Conservation (phyloP, 441 rosid species). For the Populus hybrid region DNA sequence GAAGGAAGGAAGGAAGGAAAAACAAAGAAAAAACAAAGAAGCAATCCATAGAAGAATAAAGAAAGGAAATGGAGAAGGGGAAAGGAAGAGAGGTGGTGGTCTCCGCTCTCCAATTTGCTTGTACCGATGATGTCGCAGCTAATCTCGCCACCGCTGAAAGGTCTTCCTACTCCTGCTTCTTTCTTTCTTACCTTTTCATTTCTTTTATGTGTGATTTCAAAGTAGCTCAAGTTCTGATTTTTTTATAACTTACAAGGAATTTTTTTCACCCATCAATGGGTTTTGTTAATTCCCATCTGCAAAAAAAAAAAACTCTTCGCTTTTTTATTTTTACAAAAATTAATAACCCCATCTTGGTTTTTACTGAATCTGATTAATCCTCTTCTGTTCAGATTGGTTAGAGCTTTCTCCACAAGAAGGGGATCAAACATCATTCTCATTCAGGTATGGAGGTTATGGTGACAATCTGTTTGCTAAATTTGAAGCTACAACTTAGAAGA, state of each 20-base stretch:
- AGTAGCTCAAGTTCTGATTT: background rate
- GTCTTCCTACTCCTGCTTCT: conserved; percentile 18
- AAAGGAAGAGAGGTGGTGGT: conserved; percentile 42
- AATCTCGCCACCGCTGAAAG: conserved; percentile 62
- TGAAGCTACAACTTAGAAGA: background rate
- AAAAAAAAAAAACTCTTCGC: background rate
- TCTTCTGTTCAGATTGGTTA: conserved; percentile 50
- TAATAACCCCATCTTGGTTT: background rate
- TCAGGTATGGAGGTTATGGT: conserved; percentile 40
- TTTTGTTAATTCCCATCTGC: background rate
- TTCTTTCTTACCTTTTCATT: background rate
- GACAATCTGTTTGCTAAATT: background rate
- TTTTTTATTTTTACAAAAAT: background rate
- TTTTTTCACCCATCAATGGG: background rate
- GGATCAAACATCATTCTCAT: conserved; percentile 81
- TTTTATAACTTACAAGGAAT: background rate
- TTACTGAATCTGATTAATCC: background rate
- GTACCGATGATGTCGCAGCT: conserved; percentile 59
- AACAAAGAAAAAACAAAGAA: background rate
- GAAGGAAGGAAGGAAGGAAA: background rate
- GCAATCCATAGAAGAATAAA: background rate
- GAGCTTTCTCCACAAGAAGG: conserved; percentile 66
- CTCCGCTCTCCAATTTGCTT: conserved; percentile 65
- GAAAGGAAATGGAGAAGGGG: conserved; percentile 6
- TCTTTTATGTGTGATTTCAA: background rate